Evolutionary conservation across 768 basidiomycete genomes (phyloP), one percentile per base, ranked within the genome.

Genomic region (Mycena rebaudengoi): DNA sequence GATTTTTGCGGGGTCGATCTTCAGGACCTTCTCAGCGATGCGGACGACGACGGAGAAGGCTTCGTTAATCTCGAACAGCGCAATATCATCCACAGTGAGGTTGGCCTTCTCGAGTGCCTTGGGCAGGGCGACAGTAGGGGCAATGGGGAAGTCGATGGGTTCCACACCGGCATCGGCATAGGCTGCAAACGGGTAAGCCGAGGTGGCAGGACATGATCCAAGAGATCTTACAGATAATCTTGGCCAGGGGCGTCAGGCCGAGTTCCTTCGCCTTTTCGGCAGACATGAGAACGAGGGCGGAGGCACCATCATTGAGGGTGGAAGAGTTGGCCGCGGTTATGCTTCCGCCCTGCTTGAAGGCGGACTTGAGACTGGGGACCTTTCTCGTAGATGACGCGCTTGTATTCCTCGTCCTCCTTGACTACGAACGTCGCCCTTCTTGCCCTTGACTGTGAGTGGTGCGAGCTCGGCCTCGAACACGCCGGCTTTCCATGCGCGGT

Each of bases 251-350:
- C 74, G 90, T 95, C 64, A 96, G 74, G 54, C 95, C 94, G 52
- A 97, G 88, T 75, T 96, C 95, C 76, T 91, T 85, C 39, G 96
- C 95, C 79, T 95, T 97, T 64, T 91, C 91, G 44, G 94, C 91
- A 14, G 95, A 96, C 87, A 95, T 97, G 70, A 99, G 85, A 61
- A 99, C 92, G 68, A 99, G 80, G 4, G 98, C 98, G 16, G 94
- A 95, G 23, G 97, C 98, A 73, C 98, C 98, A 74, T 99, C 98
- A 76, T 95, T 98, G 71, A 99, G 77, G 64, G 87, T 92, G 18
- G 94, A 96, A 6, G 98, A 95, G 81, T 99, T 99, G 67, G 98
- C 98, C 60, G 98, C 91, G 20, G 98, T 99, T 80, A 99, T 95
- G 54, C 84, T 87, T 50, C 96, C 96, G 60, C 89, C 92, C 65